phyloP scores from a whole-genome alignment of 768 basidiomycete genomes.

The Pleurotus ostreatus region DNA sequence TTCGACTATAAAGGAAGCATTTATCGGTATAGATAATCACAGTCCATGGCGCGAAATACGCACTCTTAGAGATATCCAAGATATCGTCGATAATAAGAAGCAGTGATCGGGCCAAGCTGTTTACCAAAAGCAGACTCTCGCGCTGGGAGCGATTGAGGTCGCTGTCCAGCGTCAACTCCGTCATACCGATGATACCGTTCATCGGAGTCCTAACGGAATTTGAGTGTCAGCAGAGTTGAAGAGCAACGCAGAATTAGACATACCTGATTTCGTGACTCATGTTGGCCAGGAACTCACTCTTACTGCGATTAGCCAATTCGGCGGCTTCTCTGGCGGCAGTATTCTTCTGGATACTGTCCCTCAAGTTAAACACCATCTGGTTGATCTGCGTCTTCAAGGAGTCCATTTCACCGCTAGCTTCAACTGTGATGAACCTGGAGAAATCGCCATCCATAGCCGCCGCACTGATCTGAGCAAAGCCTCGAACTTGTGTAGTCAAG shows the following conservation, averaged over 20 bases:
- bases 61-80: constrained; percentile 98
- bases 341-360: constrained; percentile 97
- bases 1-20: constrained; percentile 59
- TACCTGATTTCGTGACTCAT: constrained; percentile 96
- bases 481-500: constrained; percentile 93
- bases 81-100: constrained; percentile 98
- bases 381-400: constrained; percentile 98
- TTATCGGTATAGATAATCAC: constrained; percentile 10
- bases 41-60: constrained; percentile 23
- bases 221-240: constrained; percentile 6
- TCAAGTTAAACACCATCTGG: constrained; percentile 96
- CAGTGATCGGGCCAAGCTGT: constrained; percentile 87
- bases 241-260: constrained; percentile 19
- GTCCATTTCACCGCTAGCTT: constrained; percentile 98
- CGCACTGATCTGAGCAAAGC: constrained; percentile 96
- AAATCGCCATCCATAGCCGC: constrained; percentile 99
- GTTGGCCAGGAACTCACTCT: constrained; percentile 97
- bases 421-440: constrained; percentile 97
- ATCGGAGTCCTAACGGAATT: constrained; percentile 80
- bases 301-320: constrained; percentile 91
- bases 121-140: constrained; percentile 92
- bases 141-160: constrained; percentile 92
- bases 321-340: constrained; percentile 95
- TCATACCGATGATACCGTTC: constrained; percentile 99
- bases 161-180: constrained; percentile 92